Evolutionary conservation across 202 grass and related monocot species (phyloP).

Genomic region (Elaeis oleifera): DNA sequence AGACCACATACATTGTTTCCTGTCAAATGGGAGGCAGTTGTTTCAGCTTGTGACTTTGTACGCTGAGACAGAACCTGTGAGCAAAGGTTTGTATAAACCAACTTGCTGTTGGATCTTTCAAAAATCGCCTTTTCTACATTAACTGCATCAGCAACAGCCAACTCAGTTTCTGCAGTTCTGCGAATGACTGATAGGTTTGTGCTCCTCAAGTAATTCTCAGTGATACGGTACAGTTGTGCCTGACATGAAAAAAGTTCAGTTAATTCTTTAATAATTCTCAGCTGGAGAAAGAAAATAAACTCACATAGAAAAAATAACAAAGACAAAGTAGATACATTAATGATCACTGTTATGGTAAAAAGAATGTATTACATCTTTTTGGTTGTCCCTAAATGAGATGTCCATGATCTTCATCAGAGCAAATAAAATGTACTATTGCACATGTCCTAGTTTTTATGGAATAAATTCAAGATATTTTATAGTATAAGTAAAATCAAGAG

Average conservation of each 20-base stretch:
- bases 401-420: no score
- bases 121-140: constrained; percentile 81
- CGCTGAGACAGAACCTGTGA: constrained; percentile 57
- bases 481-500: no score
- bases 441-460: no score
- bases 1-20: constrained; percentile 15
- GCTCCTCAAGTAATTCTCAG: constrained; percentile 84
- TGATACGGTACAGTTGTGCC: constrained; percentile 71
- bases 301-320: background rate
- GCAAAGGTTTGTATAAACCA: constrained; percentile 83
- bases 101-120: constrained; percentile 74
- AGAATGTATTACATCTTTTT: background rate
- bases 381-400: no score
- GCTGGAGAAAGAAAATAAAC: constrained; percentile 10
- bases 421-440: no score
- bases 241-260: constrained; percentile 34
- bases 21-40: background rate
- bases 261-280: constrained; percentile 28
- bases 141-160: constrained; percentile 90
- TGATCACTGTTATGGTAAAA: background rate
- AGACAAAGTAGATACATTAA: constrained; percentile 1
- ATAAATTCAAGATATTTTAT: no score
- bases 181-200: constrained; percentile 58
- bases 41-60: constrained; percentile 35
- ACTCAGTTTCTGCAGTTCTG: constrained; percentile 78